A percentile compares a stretch with the other conserved stretches of the same genome.
These are phyloP conservation scores for Papiliotrema flavescens DNA, from an alignment of 1,284 basidiomycete genomes.

Conservation along the genomic window DNA sequence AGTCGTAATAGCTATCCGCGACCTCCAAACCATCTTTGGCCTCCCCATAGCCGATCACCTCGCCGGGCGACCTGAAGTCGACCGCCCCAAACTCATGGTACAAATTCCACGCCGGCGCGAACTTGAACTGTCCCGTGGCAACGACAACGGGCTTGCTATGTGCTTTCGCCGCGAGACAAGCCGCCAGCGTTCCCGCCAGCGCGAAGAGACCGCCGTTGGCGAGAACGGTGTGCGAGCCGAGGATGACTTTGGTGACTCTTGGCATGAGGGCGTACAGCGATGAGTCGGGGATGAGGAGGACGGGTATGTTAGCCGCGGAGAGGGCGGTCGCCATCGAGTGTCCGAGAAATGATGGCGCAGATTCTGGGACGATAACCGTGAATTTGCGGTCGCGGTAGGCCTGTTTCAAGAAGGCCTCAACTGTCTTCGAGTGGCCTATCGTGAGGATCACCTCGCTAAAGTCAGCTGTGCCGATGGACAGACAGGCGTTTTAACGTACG, in stretches of 20 bases:
- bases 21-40: slow-evolving; percentile 83
- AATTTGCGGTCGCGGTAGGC: slow-evolving; percentile 89
- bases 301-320: slow-evolving; percentile 76
- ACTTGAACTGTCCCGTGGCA: slow-evolving; percentile 91
- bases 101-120: slow-evolving; percentile 89
- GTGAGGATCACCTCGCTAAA: slow-evolving; percentile 91
- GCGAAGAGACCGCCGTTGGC: slow-evolving; percentile 95
- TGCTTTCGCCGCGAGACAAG: slow-evolving; percentile 81
- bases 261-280: slow-evolving; percentile 95
- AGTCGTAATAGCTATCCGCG: slow-evolving; percentile 89
- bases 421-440: slow-evolving; percentile 87
- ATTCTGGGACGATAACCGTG: slow-evolving; percentile 93
- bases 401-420: slow-evolving; percentile 88
- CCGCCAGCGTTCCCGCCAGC: slow-evolving; percentile 76
- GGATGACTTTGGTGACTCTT: slow-evolving; percentile 90
- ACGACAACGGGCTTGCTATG: slow-evolving; percentile 93
- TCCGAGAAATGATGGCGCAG: slow-evolving; percentile 85
- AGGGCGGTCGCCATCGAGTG: slow-evolving; percentile 78
- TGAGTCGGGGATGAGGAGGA: slow-evolving; percentile 91
- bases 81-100: slow-evolving; percentile 81
- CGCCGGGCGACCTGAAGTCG: slow-evolving; percentile 81
- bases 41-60: slow-evolving; percentile 64
- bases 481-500: slow-evolving; percentile 56
- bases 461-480: background rate
- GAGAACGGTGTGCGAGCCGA: slow-evolving; percentile 88